phyloP scores from a whole-genome alignment of 176 grass and related monocot species.

The Musa beccarii region DNA sequence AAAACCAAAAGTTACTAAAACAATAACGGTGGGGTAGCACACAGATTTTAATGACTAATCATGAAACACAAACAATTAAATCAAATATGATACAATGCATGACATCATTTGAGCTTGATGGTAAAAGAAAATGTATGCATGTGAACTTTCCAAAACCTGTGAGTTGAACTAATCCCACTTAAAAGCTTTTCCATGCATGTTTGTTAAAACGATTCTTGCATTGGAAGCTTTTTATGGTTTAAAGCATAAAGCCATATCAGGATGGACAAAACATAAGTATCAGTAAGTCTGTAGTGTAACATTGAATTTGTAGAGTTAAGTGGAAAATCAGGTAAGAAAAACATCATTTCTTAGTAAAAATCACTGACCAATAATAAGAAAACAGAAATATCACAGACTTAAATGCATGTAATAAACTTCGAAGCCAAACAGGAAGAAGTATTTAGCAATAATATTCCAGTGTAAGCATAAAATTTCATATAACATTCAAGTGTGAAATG shows the following conservation, averaged over 20 bases:
- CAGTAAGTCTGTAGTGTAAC: background rate
- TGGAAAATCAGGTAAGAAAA: background rate
- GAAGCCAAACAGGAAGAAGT: too few species aligned
- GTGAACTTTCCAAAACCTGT: too few species aligned
- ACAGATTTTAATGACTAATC: background rate
- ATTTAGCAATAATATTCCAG: too few species aligned
- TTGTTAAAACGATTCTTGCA: too few species aligned
- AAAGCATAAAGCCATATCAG: background rate
- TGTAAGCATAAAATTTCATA: too few species aligned
- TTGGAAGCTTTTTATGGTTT: background rate
- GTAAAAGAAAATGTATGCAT: too few species aligned
- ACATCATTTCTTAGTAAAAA: background rate
- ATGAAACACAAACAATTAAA: too few species aligned
- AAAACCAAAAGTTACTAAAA: background rate
- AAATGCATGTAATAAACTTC: background rate
- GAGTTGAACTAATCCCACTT: too few species aligned
- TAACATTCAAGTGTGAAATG: too few species aligned
- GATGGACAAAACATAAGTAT: background rate
- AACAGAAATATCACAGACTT: background rate
- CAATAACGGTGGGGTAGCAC: background rate
- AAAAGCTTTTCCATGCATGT: too few species aligned
- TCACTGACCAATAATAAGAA: background rate
- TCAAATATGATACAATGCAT: too few species aligned
- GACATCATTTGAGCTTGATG: too few species aligned
- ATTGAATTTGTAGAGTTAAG: background rate